A percentile compares a stretch with the other conserved stretches of the same genome.
Evolutionary conservation across 2,329 filamentous ascomycete species (phyloP).

Genomic region (Hymenoscyphus salicellus): DNA sequence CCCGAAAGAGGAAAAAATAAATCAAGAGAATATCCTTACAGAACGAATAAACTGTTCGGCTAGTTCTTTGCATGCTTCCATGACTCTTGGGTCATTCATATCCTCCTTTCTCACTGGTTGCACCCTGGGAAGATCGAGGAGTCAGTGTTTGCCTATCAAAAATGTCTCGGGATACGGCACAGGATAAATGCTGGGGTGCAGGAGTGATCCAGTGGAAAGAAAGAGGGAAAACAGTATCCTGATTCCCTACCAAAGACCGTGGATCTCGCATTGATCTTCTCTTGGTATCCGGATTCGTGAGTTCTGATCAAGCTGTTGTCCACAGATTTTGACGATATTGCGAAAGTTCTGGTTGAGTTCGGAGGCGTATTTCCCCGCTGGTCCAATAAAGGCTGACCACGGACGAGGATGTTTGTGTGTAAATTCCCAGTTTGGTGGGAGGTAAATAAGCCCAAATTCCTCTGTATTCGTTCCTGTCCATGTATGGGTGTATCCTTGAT

Average conservation of each 20-base stretch:
- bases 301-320: not conserved
- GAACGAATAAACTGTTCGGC: not conserved
- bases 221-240: too few relatives aligned
- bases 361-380: not conserved
- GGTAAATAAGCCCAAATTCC: not conserved
- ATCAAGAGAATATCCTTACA: too few relatives aligned
- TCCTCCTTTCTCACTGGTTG: not conserved
- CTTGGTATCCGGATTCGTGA: not conserved
- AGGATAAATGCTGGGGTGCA: too few relatives aligned
- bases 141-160: too few relatives aligned
- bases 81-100: not conserved
- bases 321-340: not conserved
- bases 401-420: not conserved
- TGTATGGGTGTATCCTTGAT: not conserved
- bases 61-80: not conserved
- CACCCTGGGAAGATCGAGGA: too few relatives aligned
- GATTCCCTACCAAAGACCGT: not conserved
- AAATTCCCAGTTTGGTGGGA: not conserved
- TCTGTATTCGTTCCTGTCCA: not conserved
- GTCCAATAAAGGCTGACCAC: not conserved
- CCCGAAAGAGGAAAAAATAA: too few relatives aligned
- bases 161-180: too few relatives aligned
- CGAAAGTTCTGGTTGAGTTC: not conserved
- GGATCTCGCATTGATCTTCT: not conserved
- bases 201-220: too few relatives aligned